Conservation (phyloP, 495 filamentous ascomycete genomes). For the Trichoderma parareesei region DNA sequence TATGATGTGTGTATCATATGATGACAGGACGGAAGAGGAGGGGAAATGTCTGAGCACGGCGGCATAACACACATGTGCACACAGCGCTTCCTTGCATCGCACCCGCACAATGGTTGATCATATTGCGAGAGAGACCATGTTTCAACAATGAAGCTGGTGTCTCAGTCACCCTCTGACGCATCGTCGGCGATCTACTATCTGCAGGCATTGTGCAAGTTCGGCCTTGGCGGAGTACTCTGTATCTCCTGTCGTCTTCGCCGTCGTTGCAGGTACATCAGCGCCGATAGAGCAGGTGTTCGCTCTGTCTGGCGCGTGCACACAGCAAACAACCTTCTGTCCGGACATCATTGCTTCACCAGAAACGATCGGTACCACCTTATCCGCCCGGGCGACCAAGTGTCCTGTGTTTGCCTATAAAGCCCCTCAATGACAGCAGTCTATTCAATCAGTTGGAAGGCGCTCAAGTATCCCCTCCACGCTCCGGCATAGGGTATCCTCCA, state of each 20-base stretch:
- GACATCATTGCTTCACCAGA: not conserved
- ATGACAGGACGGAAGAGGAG: not conserved
- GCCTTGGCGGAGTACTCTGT: not conserved
- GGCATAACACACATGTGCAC: not conserved
- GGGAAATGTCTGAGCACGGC: not conserved
- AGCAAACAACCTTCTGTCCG: not conserved
- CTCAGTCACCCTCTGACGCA: not conserved
- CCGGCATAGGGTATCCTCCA: not conserved
- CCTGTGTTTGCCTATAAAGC: not conserved
- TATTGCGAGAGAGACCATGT: not conserved
- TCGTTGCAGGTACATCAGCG: too few relatives aligned
- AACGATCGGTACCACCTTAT: not conserved
- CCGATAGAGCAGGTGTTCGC: not conserved
- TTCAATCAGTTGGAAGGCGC: not conserved
- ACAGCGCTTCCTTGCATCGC: not conserved
- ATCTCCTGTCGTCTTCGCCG: not conserved
- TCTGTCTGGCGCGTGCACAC: not conserved
- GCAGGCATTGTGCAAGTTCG: not conserved
- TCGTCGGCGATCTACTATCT: not conserved
- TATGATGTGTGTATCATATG: slow-evolving; percentile 8
- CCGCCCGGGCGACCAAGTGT: not conserved
- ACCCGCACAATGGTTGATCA: not conserved
- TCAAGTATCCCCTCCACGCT: not conserved
- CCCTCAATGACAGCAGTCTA: not conserved
- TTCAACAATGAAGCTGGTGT: not conserved